Conservation (phyloP, 805 yeast species). For the Teunomyces atbi region DNA sequence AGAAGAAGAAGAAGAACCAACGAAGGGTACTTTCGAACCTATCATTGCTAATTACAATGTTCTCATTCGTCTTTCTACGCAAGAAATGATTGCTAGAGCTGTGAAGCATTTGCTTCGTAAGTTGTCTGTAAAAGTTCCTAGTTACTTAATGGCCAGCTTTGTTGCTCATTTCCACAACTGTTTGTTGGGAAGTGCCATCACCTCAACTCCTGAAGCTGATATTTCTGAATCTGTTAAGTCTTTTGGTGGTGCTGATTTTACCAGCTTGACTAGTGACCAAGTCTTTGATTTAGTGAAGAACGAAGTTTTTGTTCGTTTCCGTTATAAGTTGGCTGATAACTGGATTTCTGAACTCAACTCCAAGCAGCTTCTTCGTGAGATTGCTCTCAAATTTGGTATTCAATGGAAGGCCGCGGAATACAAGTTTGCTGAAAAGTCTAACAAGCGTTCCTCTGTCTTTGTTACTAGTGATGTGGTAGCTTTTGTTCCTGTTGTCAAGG, state of each 20-base stretch:
- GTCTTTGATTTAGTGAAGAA: constrained; percentile 45
- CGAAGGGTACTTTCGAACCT: constrained; percentile 43
- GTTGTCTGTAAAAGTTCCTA: constrained; percentile 45
- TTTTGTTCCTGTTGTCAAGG: constrained; percentile 74
- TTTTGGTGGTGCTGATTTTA: constrained; percentile 47
- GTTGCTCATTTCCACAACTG: constrained; percentile 72
- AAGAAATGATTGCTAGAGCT: constrained; percentile 79
- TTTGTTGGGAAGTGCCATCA: constrained; percentile 54
- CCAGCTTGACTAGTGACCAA: constrained; percentile 44
- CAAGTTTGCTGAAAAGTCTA: constrained; percentile 45
- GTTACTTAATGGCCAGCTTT: constrained; percentile 54
- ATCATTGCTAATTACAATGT: constrained; percentile 43
- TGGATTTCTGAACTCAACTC: constrained; percentile 45
- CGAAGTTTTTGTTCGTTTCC: constrained; percentile 62
- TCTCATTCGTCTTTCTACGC: constrained; percentile 47
- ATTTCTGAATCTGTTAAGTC: constrained; percentile 40
- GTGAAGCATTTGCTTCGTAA: constrained; percentile 69
- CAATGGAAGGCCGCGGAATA: constrained; percentile 68
- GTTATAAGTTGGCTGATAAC: constrained; percentile 50
- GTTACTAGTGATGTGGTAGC: constrained; percentile 61
- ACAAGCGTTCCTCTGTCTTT: constrained; percentile 46
- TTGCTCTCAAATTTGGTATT: constrained; percentile 77
- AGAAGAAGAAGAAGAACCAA: constrained; percentile 21
- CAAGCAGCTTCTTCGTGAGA: constrained; percentile 59
- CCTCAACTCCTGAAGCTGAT: constrained; percentile 36